A percentile compares a stretch with the other conserved stretches of the same genome.
Conservation (phyloP, 805 yeast genomes). For the Metschnikowia santaceciliae region DNA sequence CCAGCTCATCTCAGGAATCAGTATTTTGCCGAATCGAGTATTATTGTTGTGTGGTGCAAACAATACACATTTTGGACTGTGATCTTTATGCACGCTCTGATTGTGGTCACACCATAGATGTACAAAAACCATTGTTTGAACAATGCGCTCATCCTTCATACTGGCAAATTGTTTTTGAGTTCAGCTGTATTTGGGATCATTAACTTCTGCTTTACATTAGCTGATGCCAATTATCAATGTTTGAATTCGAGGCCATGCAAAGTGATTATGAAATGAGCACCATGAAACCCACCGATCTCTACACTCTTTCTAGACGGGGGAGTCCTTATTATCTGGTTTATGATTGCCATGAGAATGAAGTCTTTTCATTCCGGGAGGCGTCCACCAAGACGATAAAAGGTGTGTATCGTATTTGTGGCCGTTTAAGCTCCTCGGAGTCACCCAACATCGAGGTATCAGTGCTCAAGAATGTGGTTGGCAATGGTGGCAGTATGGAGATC, state of each 20-base stretch:
- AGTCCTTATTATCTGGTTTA: background rate
- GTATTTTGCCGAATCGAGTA: background rate
- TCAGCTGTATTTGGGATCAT: background rate
- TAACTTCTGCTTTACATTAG: background rate
- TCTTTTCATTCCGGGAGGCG: background rate
- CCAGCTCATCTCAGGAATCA: background rate
- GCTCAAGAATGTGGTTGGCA: conserved; percentile 15
- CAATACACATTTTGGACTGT: background rate
- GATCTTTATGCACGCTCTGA: background rate
- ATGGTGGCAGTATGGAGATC: conserved; percentile 18
- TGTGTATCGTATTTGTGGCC: background rate
- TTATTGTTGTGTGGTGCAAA: background rate
- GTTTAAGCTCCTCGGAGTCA: background rate
- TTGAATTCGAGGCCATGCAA: background rate
- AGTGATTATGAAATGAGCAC: background rate
- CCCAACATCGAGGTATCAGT: background rate
- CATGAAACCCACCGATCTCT: background rate
- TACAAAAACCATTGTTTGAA: background rate
- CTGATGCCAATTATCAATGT: background rate
- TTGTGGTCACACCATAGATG: background rate
- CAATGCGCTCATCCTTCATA: background rate
- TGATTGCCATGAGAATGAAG: background rate
- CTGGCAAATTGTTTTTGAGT: background rate
- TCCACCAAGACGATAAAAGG: background rate
- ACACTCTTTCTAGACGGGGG: background rate